phyloP scores from a whole-genome alignment of 106 monocot genomes.

The Amphibolis antarctica region DNA sequence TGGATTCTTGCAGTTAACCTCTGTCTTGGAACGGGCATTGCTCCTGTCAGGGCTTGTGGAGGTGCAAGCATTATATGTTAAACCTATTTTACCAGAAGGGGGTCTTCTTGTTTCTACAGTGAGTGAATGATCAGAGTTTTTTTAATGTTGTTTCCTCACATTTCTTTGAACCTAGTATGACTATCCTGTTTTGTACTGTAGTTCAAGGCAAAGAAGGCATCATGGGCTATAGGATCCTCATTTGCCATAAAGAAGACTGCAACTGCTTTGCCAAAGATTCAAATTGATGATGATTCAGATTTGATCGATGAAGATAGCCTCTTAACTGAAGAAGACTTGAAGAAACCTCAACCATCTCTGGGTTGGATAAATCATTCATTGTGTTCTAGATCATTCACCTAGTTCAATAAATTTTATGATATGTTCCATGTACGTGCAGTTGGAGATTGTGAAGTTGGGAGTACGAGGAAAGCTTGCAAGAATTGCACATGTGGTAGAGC shows the following conservation, averaged over 20 bases:
- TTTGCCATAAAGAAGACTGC: constrained; percentile 47
- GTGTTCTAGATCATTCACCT: not conserved
- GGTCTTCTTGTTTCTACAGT: constrained; percentile 28
- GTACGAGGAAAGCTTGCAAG: constrained; percentile 81
- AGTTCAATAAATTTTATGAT: not conserved
- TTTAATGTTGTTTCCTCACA: not conserved
- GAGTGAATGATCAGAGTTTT: constrained; percentile 10
- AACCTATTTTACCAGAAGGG: constrained; percentile 16
- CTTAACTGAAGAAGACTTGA: constrained; percentile 80
- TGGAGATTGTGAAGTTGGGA: constrained; percentile 88
- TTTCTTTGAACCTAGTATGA: not conserved
- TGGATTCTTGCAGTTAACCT: constrained; percentile 14
- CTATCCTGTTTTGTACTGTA: constrained; percentile 11
- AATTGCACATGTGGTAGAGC: constrained; percentile 91
- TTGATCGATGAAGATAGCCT: constrained; percentile 93
- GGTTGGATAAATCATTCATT: constrained; percentile 18
- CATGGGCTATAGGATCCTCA: constrained; percentile 66
- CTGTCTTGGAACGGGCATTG: constrained; percentile 34
- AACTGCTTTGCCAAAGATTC: constrained; percentile 51
- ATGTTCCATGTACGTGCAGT: constrained; percentile 19
- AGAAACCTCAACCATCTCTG: constrained; percentile 51
- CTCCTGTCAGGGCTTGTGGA: constrained; percentile 63
- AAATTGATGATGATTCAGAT: constrained; percentile 71
- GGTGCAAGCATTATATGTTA: constrained; percentile 27
- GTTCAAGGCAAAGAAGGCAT: constrained; percentile 65